These are phyloP conservation scores for Colletotrichum navitas DNA, from an alignment of 2,329 filamentous ascomycete species.

Conservation along the genomic window DNA sequence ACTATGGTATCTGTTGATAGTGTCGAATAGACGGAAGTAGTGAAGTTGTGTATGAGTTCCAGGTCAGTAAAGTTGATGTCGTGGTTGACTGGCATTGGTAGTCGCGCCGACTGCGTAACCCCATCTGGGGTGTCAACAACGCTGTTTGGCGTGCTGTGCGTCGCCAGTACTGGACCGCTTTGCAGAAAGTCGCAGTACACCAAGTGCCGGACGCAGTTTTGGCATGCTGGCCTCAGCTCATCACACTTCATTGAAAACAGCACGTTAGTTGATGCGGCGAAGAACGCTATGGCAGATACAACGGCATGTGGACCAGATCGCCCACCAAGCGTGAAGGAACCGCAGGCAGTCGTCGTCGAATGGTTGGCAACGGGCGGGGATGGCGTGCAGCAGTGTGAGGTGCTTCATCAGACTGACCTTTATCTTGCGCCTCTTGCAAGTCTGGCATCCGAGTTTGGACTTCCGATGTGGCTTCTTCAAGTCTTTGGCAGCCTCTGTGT, in stretches of 20 bases:
- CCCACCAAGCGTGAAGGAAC: background rate
- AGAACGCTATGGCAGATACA: no score
- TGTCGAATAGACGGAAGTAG: constrained; percentile 61
- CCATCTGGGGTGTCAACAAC: background rate
- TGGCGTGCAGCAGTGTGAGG: background rate
- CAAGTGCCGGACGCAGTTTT: constrained; percentile 47
- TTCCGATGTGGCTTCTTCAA: constrained; percentile 67
- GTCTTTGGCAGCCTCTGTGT: background rate
- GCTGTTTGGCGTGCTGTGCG: constrained; percentile 2
- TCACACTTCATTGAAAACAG: constrained; percentile 44
- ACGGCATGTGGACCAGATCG: no score
- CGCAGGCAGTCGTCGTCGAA: background rate
- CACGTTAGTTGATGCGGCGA: background rate
- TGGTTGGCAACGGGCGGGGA: background rate
- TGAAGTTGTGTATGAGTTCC: constrained; percentile 67
- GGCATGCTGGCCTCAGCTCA: constrained; percentile 46
- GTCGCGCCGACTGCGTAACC: background rate
- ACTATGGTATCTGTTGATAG: constrained; percentile 57
- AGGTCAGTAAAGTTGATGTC: constrained; percentile 58
- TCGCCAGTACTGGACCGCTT: constrained; percentile 3
- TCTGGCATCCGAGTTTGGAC: constrained; percentile 64
- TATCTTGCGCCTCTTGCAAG: constrained; percentile 68
- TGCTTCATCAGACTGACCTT: constrained; percentile 49
- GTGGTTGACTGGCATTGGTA: constrained; percentile 36
- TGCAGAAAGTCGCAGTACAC: constrained; percentile 46